phyloP scores from a whole-genome alignment of 2,329 filamentous ascomycete genomes.

The Pezicula neosporulosa region DNA sequence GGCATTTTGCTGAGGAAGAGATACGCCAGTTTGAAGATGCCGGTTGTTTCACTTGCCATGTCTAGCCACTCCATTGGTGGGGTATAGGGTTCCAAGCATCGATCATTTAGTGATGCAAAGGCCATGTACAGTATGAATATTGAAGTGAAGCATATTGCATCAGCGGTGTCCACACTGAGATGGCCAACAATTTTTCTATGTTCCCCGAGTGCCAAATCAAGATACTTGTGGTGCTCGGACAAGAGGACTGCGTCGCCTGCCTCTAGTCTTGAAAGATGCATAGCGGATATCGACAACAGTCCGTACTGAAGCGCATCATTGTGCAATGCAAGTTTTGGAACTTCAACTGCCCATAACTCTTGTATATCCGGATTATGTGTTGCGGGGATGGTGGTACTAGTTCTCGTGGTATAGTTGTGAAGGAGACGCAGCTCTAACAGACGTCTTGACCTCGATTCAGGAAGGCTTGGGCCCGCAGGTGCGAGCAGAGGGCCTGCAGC shows the following conservation, averaged over 20 bases:
- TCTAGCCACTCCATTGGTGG: conserved; percentile 16
- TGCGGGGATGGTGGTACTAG: conserved; percentile 8
- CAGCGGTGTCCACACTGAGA: conserved; percentile 12
- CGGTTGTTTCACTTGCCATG: conserved; percentile 7
- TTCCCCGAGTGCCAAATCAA: conserved; percentile 10
- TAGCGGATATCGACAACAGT: conserved; percentile 15
- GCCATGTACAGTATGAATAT: conserved; percentile 9
- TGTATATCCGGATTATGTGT: conserved; percentile 1
- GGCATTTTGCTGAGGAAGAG: conserved; percentile 3
- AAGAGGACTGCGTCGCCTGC: conserved; percentile 5
- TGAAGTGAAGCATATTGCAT: conserved; percentile 15
- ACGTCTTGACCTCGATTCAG: conserved; percentile 14
- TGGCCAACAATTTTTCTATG: conserved; percentile 13
- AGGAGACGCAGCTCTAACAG: conserved; percentile 17
- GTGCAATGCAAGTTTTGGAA: conserved; percentile 14
- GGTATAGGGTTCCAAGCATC: conserved; percentile 9
- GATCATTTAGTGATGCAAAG: conserved; percentile 14
- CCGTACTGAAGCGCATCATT: conserved; percentile 15
- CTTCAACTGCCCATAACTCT: conserved; percentile 1
- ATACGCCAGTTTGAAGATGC: conserved; percentile 11
- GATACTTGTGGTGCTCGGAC: conserved; percentile 12
- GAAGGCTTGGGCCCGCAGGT: neutral
- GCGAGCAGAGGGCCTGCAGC: neutral
- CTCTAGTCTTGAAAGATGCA: conserved; percentile 14
- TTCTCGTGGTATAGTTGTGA: conserved; percentile 16